Percentiles rank a stretch among this genome's conserved stretches.
These are phyloP conservation scores for Coemansia aciculifera DNA, from an alignment of 192 early-diverging fungal species.

Conservation along the genomic window DNA sequence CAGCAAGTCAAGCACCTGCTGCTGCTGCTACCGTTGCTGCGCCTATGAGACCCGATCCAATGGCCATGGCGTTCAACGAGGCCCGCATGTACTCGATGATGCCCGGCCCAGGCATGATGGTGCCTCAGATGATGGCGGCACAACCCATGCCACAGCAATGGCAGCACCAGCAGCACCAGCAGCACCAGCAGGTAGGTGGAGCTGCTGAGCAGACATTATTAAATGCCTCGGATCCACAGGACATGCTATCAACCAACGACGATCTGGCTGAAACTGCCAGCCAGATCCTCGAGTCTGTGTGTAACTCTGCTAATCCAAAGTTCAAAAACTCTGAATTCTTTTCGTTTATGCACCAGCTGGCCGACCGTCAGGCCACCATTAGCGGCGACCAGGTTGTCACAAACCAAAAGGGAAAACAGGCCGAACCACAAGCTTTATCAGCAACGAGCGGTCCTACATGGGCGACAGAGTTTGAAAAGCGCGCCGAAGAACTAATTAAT, in stretches of 20 bases:
- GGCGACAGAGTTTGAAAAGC: constrained; percentile 70
- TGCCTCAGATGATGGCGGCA: constrained; percentile 26
- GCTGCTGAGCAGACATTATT: constrained; percentile 42
- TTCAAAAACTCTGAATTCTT: constrained; percentile 91
- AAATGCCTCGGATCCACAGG: constrained; percentile 23
- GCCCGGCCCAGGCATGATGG: constrained; percentile 37
- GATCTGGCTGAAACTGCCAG: constrained; percentile 81
- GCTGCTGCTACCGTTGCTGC: constrained; percentile 13
- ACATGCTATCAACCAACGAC: constrained; percentile 45
- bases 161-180: constrained; percentile 27
- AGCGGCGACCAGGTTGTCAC: constrained; percentile 81
- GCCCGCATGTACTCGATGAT: constrained; percentile 57
- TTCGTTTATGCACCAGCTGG: constrained; percentile 88
- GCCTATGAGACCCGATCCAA: constrained; percentile 26
- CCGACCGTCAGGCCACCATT: constrained; percentile 84
- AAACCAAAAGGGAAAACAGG: constrained; percentile 38
- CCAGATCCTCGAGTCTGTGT: constrained; percentile 75
- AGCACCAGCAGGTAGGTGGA: constrained; percentile 41
- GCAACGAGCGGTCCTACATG: constrained; percentile 58
- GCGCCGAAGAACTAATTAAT: constrained; percentile 56
- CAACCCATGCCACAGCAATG: constrained; percentile 21
- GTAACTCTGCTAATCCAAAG: constrained; percentile 82
- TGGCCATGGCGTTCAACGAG: constrained; percentile 68
- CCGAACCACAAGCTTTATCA: constrained; percentile 27
- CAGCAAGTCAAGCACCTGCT: constrained; percentile 20